phyloP scores from a whole-genome alignment of 805 yeast species.

The Kurtzmaniella fragi region DNA sequence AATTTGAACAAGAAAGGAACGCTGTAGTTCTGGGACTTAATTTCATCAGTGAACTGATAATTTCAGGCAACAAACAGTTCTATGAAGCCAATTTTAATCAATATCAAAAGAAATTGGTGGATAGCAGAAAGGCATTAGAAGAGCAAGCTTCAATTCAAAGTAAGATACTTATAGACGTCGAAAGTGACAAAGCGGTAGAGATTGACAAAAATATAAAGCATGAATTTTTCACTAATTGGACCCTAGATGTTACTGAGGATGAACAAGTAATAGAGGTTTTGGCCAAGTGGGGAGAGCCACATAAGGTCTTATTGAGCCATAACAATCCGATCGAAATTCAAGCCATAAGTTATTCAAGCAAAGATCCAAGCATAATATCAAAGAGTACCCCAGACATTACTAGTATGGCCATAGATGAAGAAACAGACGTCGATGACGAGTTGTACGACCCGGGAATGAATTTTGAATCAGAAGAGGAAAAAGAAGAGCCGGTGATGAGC shows the following conservation, averaged over 20 bases:
- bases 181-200: slow-evolving; percentile 5
- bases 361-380: not conserved
- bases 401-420: slow-evolving; percentile 1
- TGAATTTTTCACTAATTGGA: slow-evolving; percentile 11
- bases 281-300: slow-evolving; percentile 17
- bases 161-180: slow-evolving; percentile 1
- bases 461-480: not conserved
- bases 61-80: slow-evolving; percentile 17
- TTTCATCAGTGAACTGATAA: slow-evolving; percentile 24
- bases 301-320: not conserved
- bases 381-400: not conserved
- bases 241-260: slow-evolving; percentile 8
- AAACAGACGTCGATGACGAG: slow-evolving; percentile 14
- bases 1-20: slow-evolving; percentile 19
- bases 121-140: slow-evolving; percentile 19
- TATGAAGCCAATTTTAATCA: slow-evolving; percentile 19
- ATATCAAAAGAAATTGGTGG: slow-evolving; percentile 18
- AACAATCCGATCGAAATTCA: not conserved
- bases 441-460: slow-evolving; percentile 18
- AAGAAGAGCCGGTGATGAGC: not conserved
- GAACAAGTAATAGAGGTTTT: slow-evolving; percentile 7
- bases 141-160: slow-evolving; percentile 12
- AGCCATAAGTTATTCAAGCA: not conserved
- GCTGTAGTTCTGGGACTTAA: slow-evolving; percentile 25
- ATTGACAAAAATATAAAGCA: slow-evolving; percentile 11